Evolutionary conservation across 352 stramenopile genomes (phyloP), one percentile per base, ranked within the genome.

Genomic region (Hyaloperonospora arabidopsidis): DNA sequence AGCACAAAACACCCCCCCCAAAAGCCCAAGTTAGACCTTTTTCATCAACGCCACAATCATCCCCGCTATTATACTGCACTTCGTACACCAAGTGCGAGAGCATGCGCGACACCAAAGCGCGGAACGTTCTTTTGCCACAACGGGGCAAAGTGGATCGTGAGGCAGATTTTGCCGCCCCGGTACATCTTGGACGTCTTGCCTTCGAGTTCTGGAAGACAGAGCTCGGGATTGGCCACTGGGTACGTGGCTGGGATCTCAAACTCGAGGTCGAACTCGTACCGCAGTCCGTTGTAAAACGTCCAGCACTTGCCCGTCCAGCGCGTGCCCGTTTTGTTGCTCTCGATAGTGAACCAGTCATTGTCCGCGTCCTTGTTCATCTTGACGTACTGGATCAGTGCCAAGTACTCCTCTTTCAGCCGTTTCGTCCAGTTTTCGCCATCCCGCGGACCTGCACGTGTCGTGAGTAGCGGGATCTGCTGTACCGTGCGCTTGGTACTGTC

Each of bases 141-240:
- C n/a, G 86, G 86, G 18, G 86, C 74, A 50, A 95, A 95, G 67
- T 95, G 86, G 54, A 93, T 84, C 7, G 81, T 91, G 17, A 95
- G 51, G 53, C 86, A 95, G 59, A 95, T 95, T 54, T 94, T 93
- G 32, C 86, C 84, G 6, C 86, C 86, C 11, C 83, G 65, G 65
- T 95, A 95, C 83, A 95, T 95, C 68, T 95, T 95, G 62, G 83
- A 84, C 21, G 86, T 94, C 65, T 95, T 95, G 32, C 83, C 80
- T 14, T 95, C 84, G 1, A 95, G 77, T 63, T 94, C 84, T 0
- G 86, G 86, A 45, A 95, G 80, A 51, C 82, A 92, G 5, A 92
- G 65, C 61, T 92, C 82, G 0, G 79, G 82, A 55, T 92, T 89
- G 25, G 82, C 79, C 21, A 89, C 82, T 1, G 82, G 82, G 49